Percentiles rank a stretch among this genome's conserved stretches.
Evolutionary conservation across 177 flowering plant species (phyloP).

Genomic region (Vitis hybrid): DNA sequence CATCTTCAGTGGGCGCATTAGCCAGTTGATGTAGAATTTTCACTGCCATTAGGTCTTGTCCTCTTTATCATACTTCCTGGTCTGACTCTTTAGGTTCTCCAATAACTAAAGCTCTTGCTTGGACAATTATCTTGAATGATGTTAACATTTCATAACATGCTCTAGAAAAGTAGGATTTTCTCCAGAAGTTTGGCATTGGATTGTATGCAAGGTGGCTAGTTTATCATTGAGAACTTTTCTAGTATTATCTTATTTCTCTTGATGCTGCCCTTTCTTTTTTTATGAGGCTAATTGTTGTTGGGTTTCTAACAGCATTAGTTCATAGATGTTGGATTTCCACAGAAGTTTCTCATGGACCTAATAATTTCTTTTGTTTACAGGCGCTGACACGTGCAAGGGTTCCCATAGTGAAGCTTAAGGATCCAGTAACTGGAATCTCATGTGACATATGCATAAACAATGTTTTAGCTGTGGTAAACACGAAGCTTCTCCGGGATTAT

Average conservation of each 20-base stretch:
- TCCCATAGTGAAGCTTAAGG: conserved; percentile 98
- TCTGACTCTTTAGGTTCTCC: background rate
- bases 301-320: background rate
- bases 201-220: background rate
- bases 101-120: background rate
- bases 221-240: background rate
- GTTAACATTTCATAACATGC: background rate
- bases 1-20: no score
- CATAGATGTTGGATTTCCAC: no score
- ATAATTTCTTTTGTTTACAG: conserved; percentile 36
- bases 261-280: background rate
- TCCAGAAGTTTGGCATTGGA: background rate
- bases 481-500: conserved; percentile 91
- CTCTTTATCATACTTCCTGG: background rate
- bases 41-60: background rate
- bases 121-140: background rate
- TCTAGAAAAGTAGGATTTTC: background rate
- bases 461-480: conserved; percentile 89
- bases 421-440: conserved; percentile 88
- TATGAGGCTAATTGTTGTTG: background rate
- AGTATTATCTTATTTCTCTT: background rate
- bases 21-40: no score
- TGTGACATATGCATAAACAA: conserved; percentile 97
- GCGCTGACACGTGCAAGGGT: conserved; percentile 96
- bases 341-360: background rate